Evolutionary conservation across 2,329 filamentous ascomycete species (phyloP), one percentile per base, ranked within the genome.

Genomic region (Clarireedia paspali): DNA sequence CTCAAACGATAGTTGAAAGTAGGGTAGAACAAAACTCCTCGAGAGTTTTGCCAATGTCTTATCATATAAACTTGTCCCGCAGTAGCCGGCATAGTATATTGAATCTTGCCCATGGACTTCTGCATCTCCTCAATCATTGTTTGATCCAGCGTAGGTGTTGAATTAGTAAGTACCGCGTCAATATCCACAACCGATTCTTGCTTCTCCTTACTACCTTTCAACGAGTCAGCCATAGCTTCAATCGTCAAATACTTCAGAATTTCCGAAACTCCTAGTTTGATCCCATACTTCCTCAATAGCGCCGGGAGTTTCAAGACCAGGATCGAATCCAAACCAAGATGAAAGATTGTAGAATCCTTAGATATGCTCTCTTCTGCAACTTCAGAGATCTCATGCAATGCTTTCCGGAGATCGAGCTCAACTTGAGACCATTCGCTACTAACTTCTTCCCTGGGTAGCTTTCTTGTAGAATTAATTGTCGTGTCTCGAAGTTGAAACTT

Each of bases 271-370:
- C 78, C 77, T 1, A 95, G 69, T 12, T 73, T 70, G 6, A 96
- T 70, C 0, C 77, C 80, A 44, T 77, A 71, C 62, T 81, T 87
- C 44, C 82, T 83, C 4, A 96, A 73, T 6, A 91, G 74, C 0
- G 85, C 80, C 7, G 84, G 83, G 3, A 91, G 83, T 65, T 94
- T 95, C 73, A 96, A 94, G 1, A 90, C 87, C 60, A 86, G 92
- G 69, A 96, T 95, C 0, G 91, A 96, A 68, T 96, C 91, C 1
- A 96, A 80, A 0, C 91, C 91, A 1, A 96, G 77, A 60, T 94
- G 85, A 69, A 94, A 95, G 12, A 96, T 80, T 0, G 80, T 89
- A 50, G 84, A 80, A 0, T 76, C 74, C 55, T 76, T 77, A 2
- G 73, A 70, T 51, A 96, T 87, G 1, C 81, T 74, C 0, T 75